A percentile compares a stretch with the other conserved stretches of the same genome.
These are phyloP conservation scores for Phytopythium mirpurense DNA, from an alignment of 352 stramenopile genomes.

Conservation along the genomic window DNA sequence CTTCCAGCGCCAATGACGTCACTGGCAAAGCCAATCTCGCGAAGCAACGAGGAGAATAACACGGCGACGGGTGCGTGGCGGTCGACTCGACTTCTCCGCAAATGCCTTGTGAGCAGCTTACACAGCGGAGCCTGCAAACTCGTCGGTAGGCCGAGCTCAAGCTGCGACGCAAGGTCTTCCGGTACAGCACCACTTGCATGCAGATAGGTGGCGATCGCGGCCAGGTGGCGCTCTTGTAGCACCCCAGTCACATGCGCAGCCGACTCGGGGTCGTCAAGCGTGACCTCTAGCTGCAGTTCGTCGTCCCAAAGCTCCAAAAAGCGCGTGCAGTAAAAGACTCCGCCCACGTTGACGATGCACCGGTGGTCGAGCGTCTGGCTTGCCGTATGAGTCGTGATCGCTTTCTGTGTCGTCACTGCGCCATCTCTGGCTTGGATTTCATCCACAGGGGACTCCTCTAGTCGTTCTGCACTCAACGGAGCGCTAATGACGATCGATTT, in stretches of 20 bases:
- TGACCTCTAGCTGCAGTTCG: slow-evolving; percentile 51
- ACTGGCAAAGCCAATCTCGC: not conserved
- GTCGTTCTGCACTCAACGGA: not conserved
- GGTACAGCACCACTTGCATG: slow-evolving; percentile 13
- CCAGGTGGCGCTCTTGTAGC: slow-evolving; percentile 29
- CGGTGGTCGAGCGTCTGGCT: slow-evolving; percentile 41
- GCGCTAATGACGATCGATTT: no score
- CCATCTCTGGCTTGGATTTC: no score
- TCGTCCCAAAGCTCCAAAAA: slow-evolving; percentile 62
- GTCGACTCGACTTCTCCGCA: not conserved
- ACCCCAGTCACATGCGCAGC: slow-evolving; percentile 24
- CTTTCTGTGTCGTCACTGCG: no score
- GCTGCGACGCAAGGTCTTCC: slow-evolving; percentile 9
- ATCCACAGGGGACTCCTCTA: not conserved
- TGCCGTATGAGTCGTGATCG: not conserved
- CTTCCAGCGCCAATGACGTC: not conserved
- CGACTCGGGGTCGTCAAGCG: slow-evolving; percentile 48
- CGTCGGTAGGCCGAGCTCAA: slow-evolving; percentile 16
- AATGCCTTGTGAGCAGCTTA: slow-evolving; percentile 16
- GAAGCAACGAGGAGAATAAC: not conserved
- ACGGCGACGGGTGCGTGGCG: not conserved
- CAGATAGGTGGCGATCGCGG: slow-evolving; percentile 25
- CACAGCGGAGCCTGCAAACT: slow-evolving; percentile 18
- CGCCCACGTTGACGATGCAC: slow-evolving; percentile 38
- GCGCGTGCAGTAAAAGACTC: slow-evolving; percentile 50